Conservation (phyloP, 495 filamentous ascomycete species). For the Tuber brumale region DNA sequence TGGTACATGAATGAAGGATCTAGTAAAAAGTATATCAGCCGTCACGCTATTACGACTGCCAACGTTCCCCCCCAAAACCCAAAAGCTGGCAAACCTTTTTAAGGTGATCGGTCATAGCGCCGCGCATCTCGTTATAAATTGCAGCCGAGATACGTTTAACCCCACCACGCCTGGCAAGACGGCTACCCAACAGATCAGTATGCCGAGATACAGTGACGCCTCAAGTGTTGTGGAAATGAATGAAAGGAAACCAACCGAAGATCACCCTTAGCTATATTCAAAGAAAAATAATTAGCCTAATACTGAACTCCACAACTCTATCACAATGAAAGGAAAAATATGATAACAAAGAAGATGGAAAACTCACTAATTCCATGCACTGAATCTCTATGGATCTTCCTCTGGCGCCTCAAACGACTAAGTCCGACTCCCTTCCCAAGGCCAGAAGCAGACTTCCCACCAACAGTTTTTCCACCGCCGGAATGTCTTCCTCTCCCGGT, state of each 20-base stretch:
- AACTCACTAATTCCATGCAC: slow-evolving; percentile 60
- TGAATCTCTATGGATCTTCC: slow-evolving; percentile 57
- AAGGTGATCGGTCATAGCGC: slow-evolving; percentile 50
- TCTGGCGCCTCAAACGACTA: slow-evolving; percentile 36
- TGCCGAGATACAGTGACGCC: slow-evolving; percentile 13
- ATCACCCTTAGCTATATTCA: slow-evolving; percentile 52
- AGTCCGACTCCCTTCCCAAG: slow-evolving; percentile 26
- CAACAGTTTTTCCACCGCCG: slow-evolving; percentile 19
- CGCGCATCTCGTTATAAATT: slow-evolving; percentile 67
- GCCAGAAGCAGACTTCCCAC: slow-evolving; percentile 23
- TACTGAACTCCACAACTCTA: background rate
- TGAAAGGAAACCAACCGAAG: slow-evolving; percentile 54
- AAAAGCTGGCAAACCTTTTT: slow-evolving; percentile 46
- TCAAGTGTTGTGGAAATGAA: background rate
- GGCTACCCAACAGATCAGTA: slow-evolving; percentile 47
- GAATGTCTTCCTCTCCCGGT: slow-evolving; percentile 32
- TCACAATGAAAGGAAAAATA: background rate
- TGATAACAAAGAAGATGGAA: slow-evolving; percentile 14
- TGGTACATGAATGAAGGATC: slow-evolving; percentile 52
- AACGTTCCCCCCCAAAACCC: background rate
- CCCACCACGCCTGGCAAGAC: slow-evolving; percentile 71
- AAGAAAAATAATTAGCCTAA: slow-evolving; percentile 18
- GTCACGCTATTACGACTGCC: background rate
- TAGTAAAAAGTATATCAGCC: slow-evolving; percentile 28
- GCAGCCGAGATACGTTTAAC: slow-evolving; percentile 61